These are phyloP conservation scores for Eremochloa ophiuroides DNA, from an alignment of 176 grass and related monocot species.

Conservation along the genomic window DNA sequence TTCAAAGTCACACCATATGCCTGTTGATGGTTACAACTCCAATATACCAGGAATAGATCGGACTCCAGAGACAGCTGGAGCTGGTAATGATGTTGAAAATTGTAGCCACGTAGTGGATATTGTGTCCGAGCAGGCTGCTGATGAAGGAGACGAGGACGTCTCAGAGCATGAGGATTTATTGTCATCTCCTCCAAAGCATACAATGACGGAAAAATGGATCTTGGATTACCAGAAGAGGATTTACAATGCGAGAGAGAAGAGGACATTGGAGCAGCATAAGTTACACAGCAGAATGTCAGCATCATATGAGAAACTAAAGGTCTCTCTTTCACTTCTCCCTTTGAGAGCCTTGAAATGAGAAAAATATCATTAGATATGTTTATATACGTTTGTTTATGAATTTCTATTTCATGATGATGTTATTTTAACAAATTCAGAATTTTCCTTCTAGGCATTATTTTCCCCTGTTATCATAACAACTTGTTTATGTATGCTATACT, in stretches of 20 bases:
- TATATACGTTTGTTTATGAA: slow-evolving; percentile 6
- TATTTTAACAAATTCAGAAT: background rate
- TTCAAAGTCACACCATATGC: slow-evolving; percentile 28
- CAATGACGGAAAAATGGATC: slow-evolving; percentile 86
- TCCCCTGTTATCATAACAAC: background rate
- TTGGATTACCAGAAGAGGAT: slow-evolving; percentile 76
- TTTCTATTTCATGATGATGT: slow-evolving; percentile 15
- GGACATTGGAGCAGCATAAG: slow-evolving; percentile 54
- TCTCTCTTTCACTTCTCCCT: slow-evolving; percentile 18
- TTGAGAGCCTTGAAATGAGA: background rate
- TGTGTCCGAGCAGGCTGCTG: slow-evolving; percentile 47
- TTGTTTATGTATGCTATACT: background rate
- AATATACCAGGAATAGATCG: slow-evolving; percentile 46
- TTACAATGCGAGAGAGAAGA: slow-evolving; percentile 61
- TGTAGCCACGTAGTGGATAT: slow-evolving; percentile 23
- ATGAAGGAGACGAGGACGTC: slow-evolving; percentile 61
- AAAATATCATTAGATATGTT: background rate
- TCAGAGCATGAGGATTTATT: slow-evolving; percentile 55
- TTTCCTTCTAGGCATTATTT: background rate
- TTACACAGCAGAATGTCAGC: slow-evolving; percentile 56
- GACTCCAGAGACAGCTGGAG: slow-evolving; percentile 26
- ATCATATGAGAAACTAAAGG: slow-evolving; percentile 82
- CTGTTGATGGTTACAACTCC: slow-evolving; percentile 48
- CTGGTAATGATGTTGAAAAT: slow-evolving; percentile 49
- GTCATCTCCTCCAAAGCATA: slow-evolving; percentile 73